Conservation (phyloP, 495 filamentous ascomycete species). For the Ramalina intermedia region DNA sequence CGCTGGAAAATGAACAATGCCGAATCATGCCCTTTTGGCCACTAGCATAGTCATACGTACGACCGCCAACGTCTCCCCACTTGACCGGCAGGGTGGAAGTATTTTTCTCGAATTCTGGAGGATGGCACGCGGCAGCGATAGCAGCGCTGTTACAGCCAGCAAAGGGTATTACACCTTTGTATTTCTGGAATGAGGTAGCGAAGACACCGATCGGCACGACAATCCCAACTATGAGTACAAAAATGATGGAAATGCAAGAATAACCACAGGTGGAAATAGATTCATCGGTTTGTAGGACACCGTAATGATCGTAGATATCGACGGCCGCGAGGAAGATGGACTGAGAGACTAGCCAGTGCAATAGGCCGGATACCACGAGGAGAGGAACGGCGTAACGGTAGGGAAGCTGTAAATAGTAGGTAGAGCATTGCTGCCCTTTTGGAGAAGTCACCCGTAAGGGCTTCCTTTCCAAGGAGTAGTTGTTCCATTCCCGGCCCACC, state of each 20-base stretch:
- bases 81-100: constrained; percentile 15
- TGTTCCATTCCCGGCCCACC: constrained; percentile 21
- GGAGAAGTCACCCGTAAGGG: constrained; percentile 33
- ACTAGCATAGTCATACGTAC: too few relatives aligned
- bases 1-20: constrained; percentile 3
- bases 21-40: too few relatives aligned
- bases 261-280: constrained; percentile 18
- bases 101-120: constrained; percentile 3
- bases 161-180: constrained; percentile 22
- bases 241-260: constrained; percentile 19
- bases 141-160: constrained; percentile 27
- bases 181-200: constrained; percentile 9
- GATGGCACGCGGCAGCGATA: constrained; percentile 32
- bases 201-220: constrained; percentile 16
- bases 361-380: constrained; percentile 14
- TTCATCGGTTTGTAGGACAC: not conserved
- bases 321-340: constrained; percentile 24
- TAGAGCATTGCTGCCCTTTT: constrained; percentile 22
- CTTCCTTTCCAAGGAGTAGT: constrained; percentile 18
- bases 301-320: constrained; percentile 4
- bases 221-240: constrained; percentile 15
- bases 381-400: constrained; percentile 30
- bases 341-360: constrained; percentile 32
- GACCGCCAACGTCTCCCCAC: constrained; percentile 19
- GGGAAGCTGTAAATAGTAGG: constrained; percentile 33